Conservation (phyloP, 75 land plant genomes). For the Selaginella tamariscina region DNA sequence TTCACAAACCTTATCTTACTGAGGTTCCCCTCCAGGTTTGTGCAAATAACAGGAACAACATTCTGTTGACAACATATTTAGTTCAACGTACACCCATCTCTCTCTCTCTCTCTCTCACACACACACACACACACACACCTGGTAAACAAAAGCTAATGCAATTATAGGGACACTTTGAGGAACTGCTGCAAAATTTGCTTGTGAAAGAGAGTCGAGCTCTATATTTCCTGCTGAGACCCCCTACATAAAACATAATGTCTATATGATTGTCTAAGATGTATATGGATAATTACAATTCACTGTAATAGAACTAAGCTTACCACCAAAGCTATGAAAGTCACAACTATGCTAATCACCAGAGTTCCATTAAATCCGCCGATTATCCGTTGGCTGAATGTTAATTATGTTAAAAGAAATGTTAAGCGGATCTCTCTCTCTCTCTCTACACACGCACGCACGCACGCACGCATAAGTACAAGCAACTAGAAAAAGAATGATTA, state of each 20-base stretch:
- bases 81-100: background rate
- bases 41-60: slow-evolving; percentile 92
- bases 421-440: background rate
- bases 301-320: slow-evolving; percentile 29
- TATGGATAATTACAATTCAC: background rate
- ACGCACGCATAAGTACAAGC: background rate
- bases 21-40: slow-evolving; percentile 81
- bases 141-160: slow-evolving; percentile 84
- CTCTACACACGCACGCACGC: no score
- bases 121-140: no score
- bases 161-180: slow-evolving; percentile 84
- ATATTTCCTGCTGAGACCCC: slow-evolving; percentile 58
- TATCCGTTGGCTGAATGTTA: slow-evolving; percentile 49
- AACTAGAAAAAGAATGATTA: background rate
- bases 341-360: slow-evolving; percentile 58
- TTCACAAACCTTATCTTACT: slow-evolving; percentile 67
- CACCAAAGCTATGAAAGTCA: slow-evolving; percentile 65
- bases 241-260: slow-evolving; percentile 24
- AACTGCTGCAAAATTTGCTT: slow-evolving; percentile 64
- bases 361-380: slow-evolving; percentile 74
- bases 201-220: slow-evolving; percentile 52
- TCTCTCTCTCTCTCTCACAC: no score
- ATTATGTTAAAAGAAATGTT: background rate
- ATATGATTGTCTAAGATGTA: background rate
- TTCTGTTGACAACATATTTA: slow-evolving; percentile 36